Evolutionary conservation across 2,329 filamentous ascomycete genomes (phyloP).

Genomic region (Colletotrichum sp.): DNA sequence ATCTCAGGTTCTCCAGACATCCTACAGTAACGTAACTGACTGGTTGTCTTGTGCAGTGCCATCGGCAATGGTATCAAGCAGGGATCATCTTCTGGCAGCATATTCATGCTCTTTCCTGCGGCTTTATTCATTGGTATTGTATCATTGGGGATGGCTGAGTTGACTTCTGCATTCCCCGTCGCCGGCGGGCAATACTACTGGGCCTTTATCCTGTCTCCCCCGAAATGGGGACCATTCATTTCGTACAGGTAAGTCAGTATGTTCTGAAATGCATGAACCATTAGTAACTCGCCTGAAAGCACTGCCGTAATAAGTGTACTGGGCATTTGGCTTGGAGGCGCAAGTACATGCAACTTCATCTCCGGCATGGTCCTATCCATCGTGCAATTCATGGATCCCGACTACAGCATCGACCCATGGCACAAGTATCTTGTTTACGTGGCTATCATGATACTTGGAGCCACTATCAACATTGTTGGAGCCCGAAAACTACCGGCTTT

Average conservation of each 20-base stretch:
- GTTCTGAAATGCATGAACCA: neutral
- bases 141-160: constrained; percentile 29
- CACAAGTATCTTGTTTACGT: neutral
- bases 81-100: constrained; percentile 25
- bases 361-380: constrained; percentile 27
- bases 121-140: constrained; percentile 30
- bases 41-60: neutral
- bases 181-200: constrained; percentile 32
- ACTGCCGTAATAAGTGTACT: neutral
- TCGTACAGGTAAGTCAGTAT: neutral
- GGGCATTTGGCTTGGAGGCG: neutral
- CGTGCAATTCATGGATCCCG: constrained; percentile 1
- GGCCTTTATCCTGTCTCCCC: constrained; percentile 26
- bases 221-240: constrained; percentile 26
- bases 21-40: neutral
- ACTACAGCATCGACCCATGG: neutral
- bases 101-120: constrained; percentile 30
- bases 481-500: neutral
- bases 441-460: neutral
- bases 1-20: neutral
- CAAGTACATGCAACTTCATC: constrained; percentile 22
- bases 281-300: neutral
- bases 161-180: constrained; percentile 29
- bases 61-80: constrained; percentile 31
- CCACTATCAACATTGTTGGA: neutral